Evolutionary conservation across 257 asterid genomes (phyloP), one percentile per base, ranked within the genome.

Genomic region (Solanum tacnaense): DNA sequence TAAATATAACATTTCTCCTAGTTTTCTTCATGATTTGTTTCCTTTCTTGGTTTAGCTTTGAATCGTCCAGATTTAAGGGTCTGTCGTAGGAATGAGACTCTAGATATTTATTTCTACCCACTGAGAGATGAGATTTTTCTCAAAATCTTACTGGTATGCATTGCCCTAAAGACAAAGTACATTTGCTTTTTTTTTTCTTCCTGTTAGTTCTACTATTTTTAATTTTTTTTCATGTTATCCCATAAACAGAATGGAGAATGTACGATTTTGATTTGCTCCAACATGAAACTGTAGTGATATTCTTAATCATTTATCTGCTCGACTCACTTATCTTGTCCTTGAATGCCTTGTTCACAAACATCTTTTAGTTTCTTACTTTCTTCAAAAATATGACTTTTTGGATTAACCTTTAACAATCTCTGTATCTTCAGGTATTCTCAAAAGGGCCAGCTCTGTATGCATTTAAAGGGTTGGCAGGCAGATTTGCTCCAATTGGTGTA

Each of bases 381-480:
- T n/a, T 23, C 65, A 9, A 38, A 60, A 60, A 8, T n/a, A 38
- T 38, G 65, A 25, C 39, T 27, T 15, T 68, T 25, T 27, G 39
- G 31, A 68, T 67, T 85, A 12, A 68, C 18, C 20, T 12, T 70
- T 39, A 15, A 13, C 65, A 87, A 76, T 29, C 23, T 78, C 86
- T 83, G 81, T 25, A 35, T 11, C 58, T 85, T 21, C 88, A 96
- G 99, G 99, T 97, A 27, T 97, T 94, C 87, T 74, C 91, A 72
- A 93, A 97, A 92, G 99, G 98, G 38, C 96, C 99, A n/a, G 91
- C 99, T 9, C 86, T 97, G 67, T 97, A 96, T 86, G 99, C 99
- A 84, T 97, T 97, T 90, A 94, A 91, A 88, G 99, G 98, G 62
- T 86, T 95, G 87, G 98, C 96, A 9, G 98, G 98, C 86, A 90